phyloP scores from a whole-genome alignment of 192 early-diverging fungal species.

The Geosiphon pyriformis region DNA sequence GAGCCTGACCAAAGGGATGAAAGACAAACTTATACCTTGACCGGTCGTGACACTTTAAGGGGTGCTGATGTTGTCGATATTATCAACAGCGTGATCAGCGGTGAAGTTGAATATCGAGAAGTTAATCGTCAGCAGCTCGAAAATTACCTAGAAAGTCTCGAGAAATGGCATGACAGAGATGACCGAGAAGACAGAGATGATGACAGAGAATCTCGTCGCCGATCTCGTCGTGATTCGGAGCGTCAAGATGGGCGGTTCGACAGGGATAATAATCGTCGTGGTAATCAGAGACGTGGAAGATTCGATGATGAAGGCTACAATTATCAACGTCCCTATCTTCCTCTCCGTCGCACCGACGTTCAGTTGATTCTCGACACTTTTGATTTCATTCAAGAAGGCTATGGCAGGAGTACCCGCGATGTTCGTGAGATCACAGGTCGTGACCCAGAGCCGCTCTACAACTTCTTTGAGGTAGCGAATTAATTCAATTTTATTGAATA shows the following conservation, averaged over 20 bases:
- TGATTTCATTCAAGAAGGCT: neutral
- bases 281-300: neutral
- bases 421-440: neutral
- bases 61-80: neutral
- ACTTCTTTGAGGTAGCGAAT: neutral
- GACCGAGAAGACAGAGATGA: too few species aligned
- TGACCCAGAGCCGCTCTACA: neutral
- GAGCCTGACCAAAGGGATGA: neutral
- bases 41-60: neutral
- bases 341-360: too few species aligned
- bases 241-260: neutral
- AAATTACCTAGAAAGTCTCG: neutral
- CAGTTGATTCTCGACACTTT: neutral
- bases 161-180: neutral
- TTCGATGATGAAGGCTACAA: neutral
- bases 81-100: neutral
- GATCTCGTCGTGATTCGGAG: too few species aligned
- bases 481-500: too few species aligned
- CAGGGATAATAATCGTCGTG: neutral
- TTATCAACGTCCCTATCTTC: too few species aligned
- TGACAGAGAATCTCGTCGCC: too few species aligned
- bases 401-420: neutral
- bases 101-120: neutral
- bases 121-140: neutral
- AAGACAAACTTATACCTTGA: neutral